Percentiles rank a stretch among this genome's conserved stretches.
Conservation (phyloP, 140 eudicot species). For the Ambrosia hybrid region DNA sequence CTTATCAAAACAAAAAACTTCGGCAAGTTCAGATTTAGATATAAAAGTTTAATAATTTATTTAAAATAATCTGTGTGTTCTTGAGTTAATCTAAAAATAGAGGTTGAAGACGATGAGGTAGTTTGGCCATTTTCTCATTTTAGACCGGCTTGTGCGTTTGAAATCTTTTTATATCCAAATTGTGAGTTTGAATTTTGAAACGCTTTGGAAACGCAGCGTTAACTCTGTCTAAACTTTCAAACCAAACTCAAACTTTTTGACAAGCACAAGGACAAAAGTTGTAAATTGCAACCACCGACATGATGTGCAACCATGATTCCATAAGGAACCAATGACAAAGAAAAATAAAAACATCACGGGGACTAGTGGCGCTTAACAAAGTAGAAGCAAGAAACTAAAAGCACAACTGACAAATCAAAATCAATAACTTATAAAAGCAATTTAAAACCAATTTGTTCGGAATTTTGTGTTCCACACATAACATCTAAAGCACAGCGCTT, state of each 20-base stretch:
- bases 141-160: not conserved
- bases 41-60: not conserved
- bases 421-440: not conserved
- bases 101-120: too few relatives aligned
- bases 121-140: too few relatives aligned
- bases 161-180: not conserved
- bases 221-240: not conserved
- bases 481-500: not conserved
- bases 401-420: not conserved
- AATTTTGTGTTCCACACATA: not conserved
- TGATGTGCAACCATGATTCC: not conserved
- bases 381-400: not conserved
- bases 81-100: not conserved
- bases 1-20: not conserved
- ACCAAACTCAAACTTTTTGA: not conserved
- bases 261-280: not conserved
- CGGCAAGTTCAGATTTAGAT: not conserved
- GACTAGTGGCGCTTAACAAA: not conserved
- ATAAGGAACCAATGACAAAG: slow-evolving; percentile 4
- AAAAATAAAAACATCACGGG: not conserved
- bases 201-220: not conserved
- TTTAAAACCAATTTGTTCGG: not conserved
- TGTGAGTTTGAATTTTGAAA: not conserved
- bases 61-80: not conserved
- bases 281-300: not conserved